Base-by-base conservation (phyloP, 2,329 filamentous ascomycete genomes). In the Didymella lethalis region DNA sequence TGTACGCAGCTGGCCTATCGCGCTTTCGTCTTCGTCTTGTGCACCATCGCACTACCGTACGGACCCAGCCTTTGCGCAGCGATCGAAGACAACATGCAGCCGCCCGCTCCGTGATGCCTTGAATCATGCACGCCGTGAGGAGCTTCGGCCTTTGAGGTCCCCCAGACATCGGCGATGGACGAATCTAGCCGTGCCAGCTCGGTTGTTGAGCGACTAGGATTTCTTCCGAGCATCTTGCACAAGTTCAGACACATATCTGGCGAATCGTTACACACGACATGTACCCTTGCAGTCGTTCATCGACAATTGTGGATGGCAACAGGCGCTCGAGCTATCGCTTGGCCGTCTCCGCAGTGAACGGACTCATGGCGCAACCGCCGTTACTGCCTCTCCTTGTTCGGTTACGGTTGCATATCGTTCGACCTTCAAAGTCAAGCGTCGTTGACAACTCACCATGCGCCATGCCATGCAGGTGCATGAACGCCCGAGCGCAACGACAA, bases 361-460 rank as follows among this genome's bases (percentile, higher is more conserved):
- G 68, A 74, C 63, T 73, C 68, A 70, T 73, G 71, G 68, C 61
- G 65, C 67, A 71, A 69, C 69, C 73, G 70, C 75, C 74, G 75
- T 76, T 76, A 72, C 68, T 72, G 64, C 65, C 61, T 74, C 68
- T 54, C 71, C 71, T 43, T 45, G 68, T 75, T 64, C 57, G 73
- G 74, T 47, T 38, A 63, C 61, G 63, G 71, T 70, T 71, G 73
- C 75, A 75, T 70, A 69, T 75, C 67, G 72, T 65, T 71, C 66
- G 64, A 68, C 67, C 48, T 64, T 57, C 65, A 68, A 68, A 66
- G 71, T 71, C 71, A 73, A 73, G 71, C 72, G 72, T 70, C 68
- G 73, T 75, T 74, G 75, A 76, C 73, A 74, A 73, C 73, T 68
- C 67, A 70, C 67, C 72, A 71, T 75, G 71, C 72, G 75, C 48